Evolutionary conservation across 225 moss, liverwort and hornwort genomes (phyloP), one percentile per base, ranked within the genome.

Genomic region (Physcomitrium patens): DNA sequence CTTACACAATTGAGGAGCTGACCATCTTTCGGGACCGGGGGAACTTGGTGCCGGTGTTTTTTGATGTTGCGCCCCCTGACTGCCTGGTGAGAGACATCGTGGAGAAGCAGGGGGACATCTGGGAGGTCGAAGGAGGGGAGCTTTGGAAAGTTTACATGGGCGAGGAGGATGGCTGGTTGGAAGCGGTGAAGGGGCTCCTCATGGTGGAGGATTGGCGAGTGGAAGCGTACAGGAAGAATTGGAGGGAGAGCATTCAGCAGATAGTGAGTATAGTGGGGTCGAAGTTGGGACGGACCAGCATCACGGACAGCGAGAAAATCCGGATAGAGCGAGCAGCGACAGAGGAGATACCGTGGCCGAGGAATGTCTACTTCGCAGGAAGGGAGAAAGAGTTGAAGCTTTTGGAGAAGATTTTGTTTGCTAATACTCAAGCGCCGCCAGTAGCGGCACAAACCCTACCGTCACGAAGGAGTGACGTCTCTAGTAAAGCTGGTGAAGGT

Each of bases 101-200:
- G 49, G 83, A 86, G 70, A 80, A 78, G 78, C 83, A 79, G 24
- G 90, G 90, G 7, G 79, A 79, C 48, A 81, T 86, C 45, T 90
- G 88, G 90, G 90, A 87, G 58, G 65, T 69, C 19, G 68, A 90
- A 2, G 90, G 88, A 7, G 90, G 88, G n/a, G 81, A 90, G 68
- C 73, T 87, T 16, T 90, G 90, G 90, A 88, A 81, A 56, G 58
- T 66, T 58, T 90, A 88, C 65, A 71, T 80, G 65, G 90, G 90
- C 3, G 83, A 83, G 43, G 90, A 87, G 60, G 69, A 72, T 24
- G 88, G 79, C 1, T 91, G 88, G 90, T 70, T 37, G 26, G 84
- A 78, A 18, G 86, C 86, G 14, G 75, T 88, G 1, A 78, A 80
- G 48, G 82, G 85, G 5, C 52, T 91, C 42, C 70, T 84, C 8